Base-by-base conservation (phyloP, 306 rosid species). In the Glycine soja region DNA sequence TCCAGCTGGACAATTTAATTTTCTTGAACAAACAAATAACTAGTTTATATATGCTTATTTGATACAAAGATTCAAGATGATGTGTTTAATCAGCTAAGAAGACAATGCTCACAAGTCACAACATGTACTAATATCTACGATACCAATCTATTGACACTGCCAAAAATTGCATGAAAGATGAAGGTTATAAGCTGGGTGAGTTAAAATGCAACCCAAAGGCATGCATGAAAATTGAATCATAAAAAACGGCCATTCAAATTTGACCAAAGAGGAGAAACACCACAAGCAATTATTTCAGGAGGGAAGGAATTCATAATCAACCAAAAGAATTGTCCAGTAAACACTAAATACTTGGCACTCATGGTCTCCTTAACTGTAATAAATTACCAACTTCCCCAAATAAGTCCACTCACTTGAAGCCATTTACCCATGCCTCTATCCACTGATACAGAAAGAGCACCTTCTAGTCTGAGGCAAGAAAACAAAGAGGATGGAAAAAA, bases 381-480 rank as follows among this genome's bases (percentile, higher is more conserved):
- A 61, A 81, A 83, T 84, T 59, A 72, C 82, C 85, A 79, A 85
- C 72, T 76, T 51, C 86, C 86, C 83, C 50, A 78, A 75, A 66
- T 56, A 80, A 53, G 66, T 77, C 51, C 86, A 88, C 77, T 75
- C 80, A 77, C 86, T 84, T 62, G 85, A 86, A 83, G 83, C 81
- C 76, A 82, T 83, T 85, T 83, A 86, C 83, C 68, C 83, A 84
- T 13, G 75, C 83, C 72, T 81, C 85, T 84, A 78, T 82, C 84
- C 85, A 77, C 66, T 77, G 76, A 81, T 73, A 85, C 47, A 46
- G 81, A 62, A 72, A 74, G 78, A 86, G 77, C 74, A 78, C 77
- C 76, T 58, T 80, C 76, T 65, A 73, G 65, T 86, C 90, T 79
- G 89, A 86, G 82, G 76, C 83, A 83, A 73, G 77, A 83, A 91